These are phyloP conservation scores for Sporobolomyces roseus DNA, from an alignment of 768 basidiomycete genomes.

Conservation along the genomic window DNA sequence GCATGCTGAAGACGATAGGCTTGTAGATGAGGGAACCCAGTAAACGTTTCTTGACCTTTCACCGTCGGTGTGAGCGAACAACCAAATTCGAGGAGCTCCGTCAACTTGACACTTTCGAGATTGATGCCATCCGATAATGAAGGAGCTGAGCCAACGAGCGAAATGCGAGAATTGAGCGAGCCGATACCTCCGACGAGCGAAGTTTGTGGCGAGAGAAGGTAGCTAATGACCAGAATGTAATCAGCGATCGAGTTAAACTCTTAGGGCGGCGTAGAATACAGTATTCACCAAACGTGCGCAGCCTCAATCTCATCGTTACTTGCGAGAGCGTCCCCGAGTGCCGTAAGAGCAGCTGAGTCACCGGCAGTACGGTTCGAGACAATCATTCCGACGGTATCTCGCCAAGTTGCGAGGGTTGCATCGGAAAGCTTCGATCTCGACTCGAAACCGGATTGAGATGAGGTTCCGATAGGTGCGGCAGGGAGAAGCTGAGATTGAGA, in stretches of 20 bases:
- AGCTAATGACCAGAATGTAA: constrained; percentile 56
- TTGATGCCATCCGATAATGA: constrained; percentile 56
- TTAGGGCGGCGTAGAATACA: too few species aligned
- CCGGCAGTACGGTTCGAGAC: constrained; percentile 64
- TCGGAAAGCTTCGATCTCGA: constrained; percentile 58
- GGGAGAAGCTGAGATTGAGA: constrained; percentile 14
- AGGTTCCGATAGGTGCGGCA: constrained; percentile 8
- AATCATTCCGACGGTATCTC: constrained; percentile 79
- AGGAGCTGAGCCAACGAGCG: constrained; percentile 63
- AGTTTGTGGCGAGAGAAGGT: constrained; percentile 79
- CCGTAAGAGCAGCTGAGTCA: constrained; percentile 68
- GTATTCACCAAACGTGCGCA: constrained; percentile 88
- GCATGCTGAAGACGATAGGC: constrained; percentile 82
- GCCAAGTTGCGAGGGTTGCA: constrained; percentile 71
- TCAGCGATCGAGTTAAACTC: too few species aligned
- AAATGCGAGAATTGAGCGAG: constrained; percentile 62
- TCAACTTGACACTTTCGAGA: constrained; percentile 71
- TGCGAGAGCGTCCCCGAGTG: constrained; percentile 76
- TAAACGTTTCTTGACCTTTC: constrained; percentile 83
- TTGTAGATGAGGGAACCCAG: constrained; percentile 78
- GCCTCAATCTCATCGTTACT: constrained; percentile 72
- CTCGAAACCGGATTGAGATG: not conserved
- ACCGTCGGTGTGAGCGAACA: constrained; percentile 56
- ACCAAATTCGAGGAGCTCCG: constrained; percentile 89
- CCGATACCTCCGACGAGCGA: constrained; percentile 69